Evolutionary conservation across 1,139 yeast genomes (phyloP).

Genomic region (Maudiozyma humilis): DNA sequence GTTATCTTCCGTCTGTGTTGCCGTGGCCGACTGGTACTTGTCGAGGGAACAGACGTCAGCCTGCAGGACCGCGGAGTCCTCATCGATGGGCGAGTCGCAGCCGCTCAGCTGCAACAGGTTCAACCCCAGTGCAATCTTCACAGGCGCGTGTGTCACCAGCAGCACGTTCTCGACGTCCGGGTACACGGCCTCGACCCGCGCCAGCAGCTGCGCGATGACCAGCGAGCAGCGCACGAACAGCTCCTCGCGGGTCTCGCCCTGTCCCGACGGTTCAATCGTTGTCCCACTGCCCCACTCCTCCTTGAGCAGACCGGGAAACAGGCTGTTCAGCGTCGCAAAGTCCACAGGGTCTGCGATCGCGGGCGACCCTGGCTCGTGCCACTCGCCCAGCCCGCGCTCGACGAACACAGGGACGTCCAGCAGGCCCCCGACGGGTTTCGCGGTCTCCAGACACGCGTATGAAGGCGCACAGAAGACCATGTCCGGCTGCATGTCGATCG

Average conservation of each 20-base stretch:
- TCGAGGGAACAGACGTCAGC: conserved; percentile 56
- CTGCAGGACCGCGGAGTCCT: conserved; percentile 42
- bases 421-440: conserved; percentile 53
- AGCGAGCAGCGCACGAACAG: conserved; percentile 46
- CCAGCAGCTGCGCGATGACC: conserved; percentile 47
- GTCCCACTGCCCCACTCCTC: conserved; percentile 43
- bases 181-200: conserved; percentile 41
- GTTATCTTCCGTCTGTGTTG: conserved; percentile 31
- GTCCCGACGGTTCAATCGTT: conserved; percentile 39
- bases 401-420: conserved; percentile 50
- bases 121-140: conserved; percentile 71
- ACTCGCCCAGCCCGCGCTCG: conserved; percentile 69
- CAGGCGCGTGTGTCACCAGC: conserved; percentile 75
- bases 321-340: conserved; percentile 38
- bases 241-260: conserved; percentile 61
- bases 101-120: conserved; percentile 45
- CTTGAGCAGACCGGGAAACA: conserved; percentile 43
- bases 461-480: conserved; percentile 73
- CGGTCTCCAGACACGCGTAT: conserved; percentile 81
- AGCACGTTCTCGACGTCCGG: conserved; percentile 52
- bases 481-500: conserved; percentile 47
- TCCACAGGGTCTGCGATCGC: conserved; percentile 53
- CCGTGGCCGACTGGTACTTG: conserved; percentile 37
- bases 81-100: conserved; percentile 38
- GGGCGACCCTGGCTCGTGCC: conserved; percentile 42